Evolutionary conservation across 129 eudicot genomes (phyloP), one percentile per base, ranked within the genome.

Genomic region (Flaveria linearis): DNA sequence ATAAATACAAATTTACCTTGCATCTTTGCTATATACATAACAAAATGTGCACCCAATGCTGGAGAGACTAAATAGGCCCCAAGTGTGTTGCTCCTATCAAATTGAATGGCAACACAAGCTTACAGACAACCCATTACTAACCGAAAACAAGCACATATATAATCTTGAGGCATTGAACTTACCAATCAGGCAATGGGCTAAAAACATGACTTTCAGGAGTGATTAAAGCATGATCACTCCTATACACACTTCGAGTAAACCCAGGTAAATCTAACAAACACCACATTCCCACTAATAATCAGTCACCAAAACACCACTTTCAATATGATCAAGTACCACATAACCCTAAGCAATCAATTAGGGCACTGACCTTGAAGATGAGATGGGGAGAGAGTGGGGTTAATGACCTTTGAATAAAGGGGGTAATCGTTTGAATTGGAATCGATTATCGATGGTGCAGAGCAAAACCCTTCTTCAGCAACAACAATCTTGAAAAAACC

Each of bases 121-220:
- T 36, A 36, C 7, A 36, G 41, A 36, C 7, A 36, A 36, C 22
- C 13, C 39, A 4, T 51, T 75, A 62, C 66, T 69, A 51, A 50
- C 18, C 17, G 57, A 45, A 45, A 5, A n/a, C 30, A 56, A 25
- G 10, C 51, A 69, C 17, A 18, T 20, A 69, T n/a, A 70, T 15
- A 66, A 18, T 80, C 68, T 74, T 74, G 74, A 71, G 11, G 30
- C 64, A 46, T 71, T 61, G 30, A 60, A 74, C 71, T 74, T 82
- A 94, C 99, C 99, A 94, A 64, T 89, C 94, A 55, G 97, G 94
- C 79, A 94, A 83, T 64, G 96, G 97, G 86, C 99, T 72, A 71
- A 91, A 91, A 28, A 94, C 99, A 69, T 94, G 99, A 80, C 99
- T 94, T 82, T 91, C 99, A 61, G 99, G 97, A 28, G 99, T 86